phyloP scores from a whole-genome alignment of 2,329 filamentous ascomycete species.

The Alternaria sp. region DNA sequence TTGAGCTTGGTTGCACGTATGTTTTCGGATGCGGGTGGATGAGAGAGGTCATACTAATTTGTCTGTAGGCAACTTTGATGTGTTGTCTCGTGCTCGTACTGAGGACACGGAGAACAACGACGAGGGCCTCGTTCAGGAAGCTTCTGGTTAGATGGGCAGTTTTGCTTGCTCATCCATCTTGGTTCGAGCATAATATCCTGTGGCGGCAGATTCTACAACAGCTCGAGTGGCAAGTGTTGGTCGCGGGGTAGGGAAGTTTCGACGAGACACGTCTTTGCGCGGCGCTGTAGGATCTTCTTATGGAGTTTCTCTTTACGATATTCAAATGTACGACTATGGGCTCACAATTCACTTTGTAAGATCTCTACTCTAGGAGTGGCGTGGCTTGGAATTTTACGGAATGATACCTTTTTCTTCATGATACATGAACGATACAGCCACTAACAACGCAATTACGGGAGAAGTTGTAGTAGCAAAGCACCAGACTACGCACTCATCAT shows the following conservation, averaged over 20 bases:
- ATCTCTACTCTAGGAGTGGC: slow-evolving; percentile 38
- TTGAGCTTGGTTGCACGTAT: slow-evolving; percentile 82
- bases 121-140: slow-evolving; percentile 44
- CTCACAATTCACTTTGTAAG: slow-evolving; percentile 28
- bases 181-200: neutral
- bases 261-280: neutral
- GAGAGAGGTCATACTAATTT: slow-evolving; percentile 2
- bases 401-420: slow-evolving; percentile 23
- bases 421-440: neutral
- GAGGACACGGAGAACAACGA: slow-evolving; percentile 37
- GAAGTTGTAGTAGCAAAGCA: no score
- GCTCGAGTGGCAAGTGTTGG: neutral
- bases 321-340: slow-evolving; percentile 29
- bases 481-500: neutral
- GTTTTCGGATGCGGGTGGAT: slow-evolving; percentile 45
- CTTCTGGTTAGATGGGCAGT: slow-evolving; percentile 20
- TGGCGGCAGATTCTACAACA: neutral
- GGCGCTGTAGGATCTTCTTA: slow-evolving; percentile 14
- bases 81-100: slow-evolving; percentile 36
- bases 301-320: slow-evolving; percentile 2
- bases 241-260: neutral
- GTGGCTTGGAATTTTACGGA: slow-evolving; percentile 11
- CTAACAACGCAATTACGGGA: neutral
- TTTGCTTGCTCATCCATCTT: neutral
- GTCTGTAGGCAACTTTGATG: slow-evolving; percentile 42